phyloP scores from a whole-genome alignment of 805 yeast species.

The Wickerhamiella allomyrinae region DNA sequence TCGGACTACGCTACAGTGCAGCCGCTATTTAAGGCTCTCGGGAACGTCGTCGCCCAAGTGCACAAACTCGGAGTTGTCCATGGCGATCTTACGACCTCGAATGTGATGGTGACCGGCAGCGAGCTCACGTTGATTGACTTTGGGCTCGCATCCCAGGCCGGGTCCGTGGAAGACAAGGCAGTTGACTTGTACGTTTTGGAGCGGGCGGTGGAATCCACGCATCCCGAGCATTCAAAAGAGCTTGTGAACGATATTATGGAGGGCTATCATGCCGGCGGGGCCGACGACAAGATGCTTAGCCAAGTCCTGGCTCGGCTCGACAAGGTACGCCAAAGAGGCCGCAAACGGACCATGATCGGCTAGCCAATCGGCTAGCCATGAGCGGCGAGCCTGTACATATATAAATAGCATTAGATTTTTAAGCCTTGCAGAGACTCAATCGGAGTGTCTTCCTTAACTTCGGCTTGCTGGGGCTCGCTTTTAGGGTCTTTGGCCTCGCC shows the following conservation, averaged over 20 bases:
- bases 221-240: constrained; percentile 50
- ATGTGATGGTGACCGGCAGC: constrained; percentile 36
- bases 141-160: constrained; percentile 69
- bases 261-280: constrained; percentile 36
- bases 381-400: too few species aligned
- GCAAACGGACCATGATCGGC: constrained; percentile 92
- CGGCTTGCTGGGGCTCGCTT: not conserved
- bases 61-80: constrained; percentile 73
- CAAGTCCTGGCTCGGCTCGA: constrained; percentile 55
- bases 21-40: constrained; percentile 21
- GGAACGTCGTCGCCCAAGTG: constrained; percentile 44
- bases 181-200: constrained; percentile 94
- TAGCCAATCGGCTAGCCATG: too few species aligned
- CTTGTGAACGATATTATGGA: constrained; percentile 60
- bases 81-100: constrained; percentile 90
- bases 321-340: constrained; percentile 79
- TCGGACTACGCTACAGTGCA: constrained; percentile 9
- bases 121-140: constrained; percentile 64
- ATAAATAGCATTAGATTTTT: too few species aligned
- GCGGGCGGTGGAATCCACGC: constrained; percentile 82
- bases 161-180: constrained; percentile 64
- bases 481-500: not conserved
- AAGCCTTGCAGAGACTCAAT: too few species aligned
- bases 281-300: constrained; percentile 19
- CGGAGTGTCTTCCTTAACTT: too few species aligned